Base-by-base conservation (phyloP, 2,329 filamentous ascomycete species). In the Colletotrichum viniferum region DNA sequence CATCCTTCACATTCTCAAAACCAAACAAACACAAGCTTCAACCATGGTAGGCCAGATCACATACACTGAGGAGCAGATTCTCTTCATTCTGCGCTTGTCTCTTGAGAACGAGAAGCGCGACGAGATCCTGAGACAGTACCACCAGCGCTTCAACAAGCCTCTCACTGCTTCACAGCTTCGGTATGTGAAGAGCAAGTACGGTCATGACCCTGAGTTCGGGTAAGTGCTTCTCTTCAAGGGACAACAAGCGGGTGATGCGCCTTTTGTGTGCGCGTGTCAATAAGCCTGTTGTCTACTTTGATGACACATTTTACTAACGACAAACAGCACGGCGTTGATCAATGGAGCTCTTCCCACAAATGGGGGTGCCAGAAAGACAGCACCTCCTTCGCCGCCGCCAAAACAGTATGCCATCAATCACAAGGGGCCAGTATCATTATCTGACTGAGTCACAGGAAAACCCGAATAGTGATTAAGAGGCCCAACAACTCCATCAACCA, bases 141-240 rank as follows among this genome's bases (percentile, higher is more conserved):
- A 78, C 14, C 60, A 76, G 9, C 71, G 66, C 7, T 86, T 85
- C 66, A 77, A 77, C 34, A 82, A 82, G 24, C 14, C 56, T 1
- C 77, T 85, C 64, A 81, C 81, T 13, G 26, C 56, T 32, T 66
- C 72, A 61, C 84, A 86, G 76, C 79, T 87, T 12, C 82, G 83
- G 12, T 86, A 87, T 68, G 75, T 86, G 10, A 84, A 83, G 75
- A 83, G 83, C 76, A 85, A 86, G 74, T 87, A 87, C 58, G 85
- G 85, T 0, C 82, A 80, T 48, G 84, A 86, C 48, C 83, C 85
- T 0, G 80, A 81, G 8, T 86, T 82, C 70, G 82, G 82, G 85
- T 86, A 80, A 71, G 84, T 64, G 4, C 43, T n/a, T 21, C 43
- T 13, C 30, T 34, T 3, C 34, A 43, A 7, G 3, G 8, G 18